phyloP scores from a whole-genome alignment of 2,329 filamentous ascomycete genomes.

The Penicillium sp. region DNA sequence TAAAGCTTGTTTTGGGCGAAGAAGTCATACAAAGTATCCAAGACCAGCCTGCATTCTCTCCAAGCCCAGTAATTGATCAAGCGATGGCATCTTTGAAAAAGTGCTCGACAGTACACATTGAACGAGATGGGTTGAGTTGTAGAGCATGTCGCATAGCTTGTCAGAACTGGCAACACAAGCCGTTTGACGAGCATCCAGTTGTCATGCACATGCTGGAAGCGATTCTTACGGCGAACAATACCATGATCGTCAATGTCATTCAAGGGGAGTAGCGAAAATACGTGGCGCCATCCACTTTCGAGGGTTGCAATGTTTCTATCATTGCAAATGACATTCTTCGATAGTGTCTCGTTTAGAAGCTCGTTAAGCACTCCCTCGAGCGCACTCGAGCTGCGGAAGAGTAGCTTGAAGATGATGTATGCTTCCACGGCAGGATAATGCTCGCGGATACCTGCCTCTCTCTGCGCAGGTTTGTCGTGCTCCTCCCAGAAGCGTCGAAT shows the following conservation, averaged over 20 bases:
- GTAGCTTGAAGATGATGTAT: conserved; percentile 43
- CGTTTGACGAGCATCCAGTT: conserved; percentile 47
- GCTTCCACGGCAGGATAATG: conserved; percentile 41
- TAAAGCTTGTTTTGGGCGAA: conserved; percentile 51
- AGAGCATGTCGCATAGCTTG: conserved; percentile 42
- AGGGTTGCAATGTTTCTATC: conserved; percentile 26
- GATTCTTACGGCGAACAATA: conserved; percentile 37
- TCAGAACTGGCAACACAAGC: conserved; percentile 44
- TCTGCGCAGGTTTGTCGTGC: conserved; percentile 35
- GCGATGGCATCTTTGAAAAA: conserved; percentile 48
- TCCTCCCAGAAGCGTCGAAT: conserved; percentile 43
- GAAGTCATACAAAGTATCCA: conserved; percentile 54
- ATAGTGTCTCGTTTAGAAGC: conserved; percentile 31
- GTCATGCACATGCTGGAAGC: conserved; percentile 37
- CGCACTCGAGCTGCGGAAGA: conserved; percentile 29
- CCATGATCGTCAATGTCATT: conserved; percentile 49
- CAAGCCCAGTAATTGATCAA: conserved; percentile 53
- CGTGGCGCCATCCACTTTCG: conserved; percentile 37
- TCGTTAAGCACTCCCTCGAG: conserved; percentile 40
- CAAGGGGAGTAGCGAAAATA: conserved; percentile 51
- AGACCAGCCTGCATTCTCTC: conserved; percentile 49
- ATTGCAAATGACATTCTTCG: conserved; percentile 16
- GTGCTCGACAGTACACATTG: conserved; percentile 50
- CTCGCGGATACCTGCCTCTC: conserved; percentile 46
- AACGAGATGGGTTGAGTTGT: conserved; percentile 39